Conservation (phyloP, 2,329 filamentous ascomycete genomes). For the Geosmithia flava region DNA sequence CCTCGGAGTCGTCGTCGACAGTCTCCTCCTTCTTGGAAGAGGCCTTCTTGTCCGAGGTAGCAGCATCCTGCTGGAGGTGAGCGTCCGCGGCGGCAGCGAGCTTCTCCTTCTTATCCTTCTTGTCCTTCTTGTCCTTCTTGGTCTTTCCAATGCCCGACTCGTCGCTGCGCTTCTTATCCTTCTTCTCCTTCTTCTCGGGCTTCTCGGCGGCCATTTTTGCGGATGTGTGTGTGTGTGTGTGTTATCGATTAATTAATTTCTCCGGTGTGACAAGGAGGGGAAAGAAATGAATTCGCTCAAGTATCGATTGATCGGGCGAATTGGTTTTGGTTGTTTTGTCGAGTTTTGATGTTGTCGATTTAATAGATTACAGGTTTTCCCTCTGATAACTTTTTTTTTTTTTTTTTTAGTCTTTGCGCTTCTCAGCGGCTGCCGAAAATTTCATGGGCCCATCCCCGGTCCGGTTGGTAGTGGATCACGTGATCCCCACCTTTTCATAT, state of each 20-base stretch:
- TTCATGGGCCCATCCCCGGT: not conserved
- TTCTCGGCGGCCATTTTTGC: slow-evolving; percentile 32
- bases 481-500: not conserved
- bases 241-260: not conserved
- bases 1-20: slow-evolving; percentile 26
- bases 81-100: slow-evolving; percentile 52
- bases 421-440: not conserved
- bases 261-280: no score
- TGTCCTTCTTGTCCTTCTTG: slow-evolving; percentile 50
- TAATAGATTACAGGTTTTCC: not conserved
- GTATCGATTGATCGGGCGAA: not conserved
- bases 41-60: slow-evolving; percentile 20
- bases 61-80: slow-evolving; percentile 45
- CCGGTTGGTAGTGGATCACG: not conserved
- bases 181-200: slow-evolving; percentile 41
- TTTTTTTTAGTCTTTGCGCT: not conserved
- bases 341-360: not conserved
- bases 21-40: slow-evolving; percentile 23
- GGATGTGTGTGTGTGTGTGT: not conserved
- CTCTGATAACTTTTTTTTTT: not conserved
- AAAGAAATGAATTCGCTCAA: no score
- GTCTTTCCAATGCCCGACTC: slow-evolving; percentile 38
- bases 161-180: slow-evolving; percentile 48
- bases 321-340: not conserved
- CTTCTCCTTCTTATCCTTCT: slow-evolving; percentile 67